Conservation (phyloP, 495 filamentous ascomycete species). For the Neurospora pannonica region DNA sequence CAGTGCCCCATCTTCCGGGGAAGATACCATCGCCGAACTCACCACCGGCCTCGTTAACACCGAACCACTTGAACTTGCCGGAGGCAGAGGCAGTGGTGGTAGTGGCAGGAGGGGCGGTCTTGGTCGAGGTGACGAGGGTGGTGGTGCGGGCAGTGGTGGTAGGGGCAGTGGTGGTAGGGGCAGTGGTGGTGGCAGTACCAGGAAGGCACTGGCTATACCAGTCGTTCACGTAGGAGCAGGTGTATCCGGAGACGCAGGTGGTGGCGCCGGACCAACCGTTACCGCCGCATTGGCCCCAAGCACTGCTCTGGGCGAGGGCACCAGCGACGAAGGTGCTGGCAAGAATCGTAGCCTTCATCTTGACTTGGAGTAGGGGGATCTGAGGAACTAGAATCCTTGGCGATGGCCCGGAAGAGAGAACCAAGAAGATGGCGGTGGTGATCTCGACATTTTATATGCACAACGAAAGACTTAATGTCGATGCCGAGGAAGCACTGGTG, state of each 20-base stretch:
- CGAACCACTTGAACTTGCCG: constrained; percentile 32
- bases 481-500: neutral
- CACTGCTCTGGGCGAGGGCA: constrained; percentile 15
- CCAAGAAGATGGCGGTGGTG: neutral
- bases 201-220: constrained; percentile 37
- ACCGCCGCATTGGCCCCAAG: constrained; percentile 40
- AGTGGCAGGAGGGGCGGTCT: constrained; percentile 1
- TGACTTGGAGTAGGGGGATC: neutral
- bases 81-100: constrained; percentile 10
- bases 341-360: constrained; percentile 21
- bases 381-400: neutral
- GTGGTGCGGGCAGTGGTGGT: constrained; percentile 10
- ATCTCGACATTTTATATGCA: neutral
- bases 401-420: neutral
- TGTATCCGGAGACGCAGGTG: constrained; percentile 30
- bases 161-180: constrained; percentile 1
- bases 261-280: constrained; percentile 28
- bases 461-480: neutral
- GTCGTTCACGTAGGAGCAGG: constrained; percentile 31
- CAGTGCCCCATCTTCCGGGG: constrained; percentile 46
- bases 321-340: constrained; percentile 15
- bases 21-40: constrained; percentile 43
- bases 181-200: constrained; percentile 7
- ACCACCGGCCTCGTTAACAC: constrained; percentile 42
- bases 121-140: constrained; percentile 9